Evolutionary conservation across 108 stramenopile species (phyloP).

Genomic region (Nitzschia sp.): DNA sequence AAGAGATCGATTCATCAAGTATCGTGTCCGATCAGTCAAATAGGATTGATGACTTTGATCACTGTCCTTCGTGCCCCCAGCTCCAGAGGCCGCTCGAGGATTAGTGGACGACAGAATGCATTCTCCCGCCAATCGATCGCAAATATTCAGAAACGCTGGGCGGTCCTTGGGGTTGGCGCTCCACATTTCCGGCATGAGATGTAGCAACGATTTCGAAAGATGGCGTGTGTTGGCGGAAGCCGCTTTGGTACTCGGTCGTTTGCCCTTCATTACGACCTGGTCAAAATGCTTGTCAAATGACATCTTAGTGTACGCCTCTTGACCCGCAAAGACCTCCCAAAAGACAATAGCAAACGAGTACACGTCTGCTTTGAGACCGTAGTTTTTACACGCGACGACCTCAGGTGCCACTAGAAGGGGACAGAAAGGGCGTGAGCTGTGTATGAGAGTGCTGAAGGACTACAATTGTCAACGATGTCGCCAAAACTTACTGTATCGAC

Average conservation of each 20-base stretch:
- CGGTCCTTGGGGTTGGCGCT: constrained; percentile 27
- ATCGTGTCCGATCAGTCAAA: constrained; percentile 12
- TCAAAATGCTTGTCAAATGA: constrained; percentile 41
- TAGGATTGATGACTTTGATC: neutral
- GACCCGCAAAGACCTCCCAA: constrained; percentile 47
- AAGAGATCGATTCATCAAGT: constrained; percentile 17
- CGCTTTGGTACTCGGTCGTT: constrained; percentile 29
- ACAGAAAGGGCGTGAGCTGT: neutral
- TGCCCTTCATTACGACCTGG: constrained; percentile 44
- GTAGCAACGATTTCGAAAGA: constrained; percentile 6
- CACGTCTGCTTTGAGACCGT: constrained; percentile 48
- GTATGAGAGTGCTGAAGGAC: neutral
- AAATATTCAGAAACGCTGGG: constrained; percentile 31
- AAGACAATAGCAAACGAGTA: constrained; percentile 46
- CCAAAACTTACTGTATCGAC: constrained; percentile 36
- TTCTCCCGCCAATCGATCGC: constrained; percentile 13
- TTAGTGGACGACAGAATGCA: neutral
- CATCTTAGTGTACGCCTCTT: constrained; percentile 37
- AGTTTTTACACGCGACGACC: constrained; percentile 44
- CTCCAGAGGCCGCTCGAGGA: neutral
- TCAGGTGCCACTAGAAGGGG: constrained; percentile 60
- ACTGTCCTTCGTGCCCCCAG: neutral
- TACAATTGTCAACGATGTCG: neutral
- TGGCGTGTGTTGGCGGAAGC: neutral
- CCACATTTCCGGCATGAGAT: constrained; percentile 38